Evolutionary conservation across 2,329 filamentous ascomycete genomes (phyloP).

Genomic region (Alternaria viburni): DNA sequence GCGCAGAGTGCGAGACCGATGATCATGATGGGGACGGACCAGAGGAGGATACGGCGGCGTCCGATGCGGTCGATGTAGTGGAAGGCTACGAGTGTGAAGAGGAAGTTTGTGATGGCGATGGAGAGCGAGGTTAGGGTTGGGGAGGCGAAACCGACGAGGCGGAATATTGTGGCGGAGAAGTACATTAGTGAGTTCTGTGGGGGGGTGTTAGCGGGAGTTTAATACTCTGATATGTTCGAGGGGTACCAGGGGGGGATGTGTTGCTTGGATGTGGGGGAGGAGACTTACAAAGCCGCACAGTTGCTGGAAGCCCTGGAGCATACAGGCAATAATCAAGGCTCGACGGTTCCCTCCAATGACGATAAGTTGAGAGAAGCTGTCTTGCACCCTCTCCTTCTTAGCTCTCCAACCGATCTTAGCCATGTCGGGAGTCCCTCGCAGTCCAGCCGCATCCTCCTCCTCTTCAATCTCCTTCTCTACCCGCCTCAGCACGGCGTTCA

Average conservation of each 20-base stretch:
- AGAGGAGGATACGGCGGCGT: constrained; percentile 70
- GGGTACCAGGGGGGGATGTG: neutral
- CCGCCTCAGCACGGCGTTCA: constrained; percentile 67
- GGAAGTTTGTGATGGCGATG: constrained; percentile 55
- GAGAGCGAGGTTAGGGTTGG: constrained; percentile 54
- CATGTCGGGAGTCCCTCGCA: constrained; percentile 42
- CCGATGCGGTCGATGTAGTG: constrained; percentile 53
- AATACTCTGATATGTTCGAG: neutral
- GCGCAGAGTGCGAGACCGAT: constrained; percentile 73
- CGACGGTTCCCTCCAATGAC: constrained; percentile 64
- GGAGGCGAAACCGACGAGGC: constrained; percentile 53
- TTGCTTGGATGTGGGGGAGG: neutral
- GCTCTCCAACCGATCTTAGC: constrained; percentile 35
- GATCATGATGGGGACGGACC: constrained; percentile 84
- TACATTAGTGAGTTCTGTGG: constrained; percentile 56
- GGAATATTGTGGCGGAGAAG: constrained; percentile 57
- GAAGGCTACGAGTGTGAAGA: constrained; percentile 56
- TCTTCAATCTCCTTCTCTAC: constrained; percentile 79
- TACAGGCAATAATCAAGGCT: constrained; percentile 82
- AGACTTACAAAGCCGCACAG: constrained; percentile 66
- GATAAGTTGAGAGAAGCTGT: constrained; percentile 60
- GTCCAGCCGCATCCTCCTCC: constrained; percentile 62
- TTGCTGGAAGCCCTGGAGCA: constrained; percentile 87
- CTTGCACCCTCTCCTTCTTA: constrained; percentile 57
- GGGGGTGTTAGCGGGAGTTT: neutral